A percentile compares a stretch with the other conserved stretches of the same genome.
These are phyloP conservation scores for Leccinum fuscescens DNA, from an alignment of 1,284 basidiomycete genomes.

Conservation along the genomic window DNA sequence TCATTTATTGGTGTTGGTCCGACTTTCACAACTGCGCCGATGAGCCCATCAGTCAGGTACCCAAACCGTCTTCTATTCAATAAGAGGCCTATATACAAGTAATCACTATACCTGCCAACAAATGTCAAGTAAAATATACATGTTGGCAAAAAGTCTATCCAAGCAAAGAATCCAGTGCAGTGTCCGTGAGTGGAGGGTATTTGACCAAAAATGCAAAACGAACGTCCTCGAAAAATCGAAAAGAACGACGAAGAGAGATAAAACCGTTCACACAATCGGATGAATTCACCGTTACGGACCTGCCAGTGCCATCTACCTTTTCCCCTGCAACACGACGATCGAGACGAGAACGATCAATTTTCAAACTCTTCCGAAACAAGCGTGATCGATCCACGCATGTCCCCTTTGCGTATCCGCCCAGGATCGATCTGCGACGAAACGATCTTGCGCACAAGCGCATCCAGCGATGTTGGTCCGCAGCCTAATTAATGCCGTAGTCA, in stretches of 20 bases:
- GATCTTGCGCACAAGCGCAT: conserved; percentile 68
- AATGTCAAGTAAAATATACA: not conserved
- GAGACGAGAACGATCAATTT: conserved; percentile 38
- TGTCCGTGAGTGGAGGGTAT: not conserved
- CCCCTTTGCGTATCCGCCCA: conserved; percentile 53
- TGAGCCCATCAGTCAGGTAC: too few species aligned
- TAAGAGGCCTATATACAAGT: not conserved
- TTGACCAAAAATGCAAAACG: conserved; percentile 14
- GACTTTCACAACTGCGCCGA: too few species aligned
- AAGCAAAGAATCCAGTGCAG: not conserved
- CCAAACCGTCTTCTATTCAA: too few species aligned
- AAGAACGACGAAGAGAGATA: not conserved
- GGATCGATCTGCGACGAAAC: conserved; percentile 66
- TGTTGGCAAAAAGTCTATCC: not conserved
- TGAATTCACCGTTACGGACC: not conserved
- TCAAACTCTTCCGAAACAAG: conserved; percentile 72
- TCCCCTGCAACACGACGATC: not conserved
- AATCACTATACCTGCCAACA: not conserved
- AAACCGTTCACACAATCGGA: not conserved
- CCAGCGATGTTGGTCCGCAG: conserved; percentile 75
- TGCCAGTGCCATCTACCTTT: not conserved
- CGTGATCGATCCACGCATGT: conserved; percentile 59
- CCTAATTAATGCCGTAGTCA: conserved; percentile 37
- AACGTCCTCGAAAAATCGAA: conserved; percentile 4
- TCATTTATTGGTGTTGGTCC: too few species aligned